A percentile compares a stretch with the other conserved stretches of the same genome.
These are phyloP conservation scores for Halenospora varia DNA, from an alignment of 495 filamentous ascomycete genomes.

Conservation along the genomic window DNA sequence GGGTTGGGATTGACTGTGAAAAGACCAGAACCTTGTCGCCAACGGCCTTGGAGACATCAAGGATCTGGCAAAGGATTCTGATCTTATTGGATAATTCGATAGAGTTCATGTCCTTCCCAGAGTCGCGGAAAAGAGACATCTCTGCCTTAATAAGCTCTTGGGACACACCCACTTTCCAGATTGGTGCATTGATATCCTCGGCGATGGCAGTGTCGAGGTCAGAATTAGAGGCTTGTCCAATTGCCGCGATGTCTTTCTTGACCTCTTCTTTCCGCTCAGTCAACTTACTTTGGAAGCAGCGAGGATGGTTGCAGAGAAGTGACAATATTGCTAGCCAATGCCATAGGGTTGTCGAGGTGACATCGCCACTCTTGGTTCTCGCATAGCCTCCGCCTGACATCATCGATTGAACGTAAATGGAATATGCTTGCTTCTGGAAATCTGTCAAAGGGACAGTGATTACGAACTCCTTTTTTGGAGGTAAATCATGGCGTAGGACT, in stretches of 20 bases:
- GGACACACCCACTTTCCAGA: conserved; percentile 28
- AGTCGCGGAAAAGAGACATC: conserved; percentile 11
- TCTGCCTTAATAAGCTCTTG: conserved; percentile 14
- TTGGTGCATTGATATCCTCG: conserved; percentile 29
- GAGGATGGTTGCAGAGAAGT: conserved; percentile 74
- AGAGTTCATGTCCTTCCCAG: conserved; percentile 29
- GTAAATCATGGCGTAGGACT: conserved; percentile 59
- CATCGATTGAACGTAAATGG: conserved; percentile 46
- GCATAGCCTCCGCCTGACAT: conserved; percentile 14
- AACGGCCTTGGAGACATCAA: conserved; percentile 52
- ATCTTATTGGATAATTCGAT: conserved; percentile 59
- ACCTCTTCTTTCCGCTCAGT: conserved; percentile 23
- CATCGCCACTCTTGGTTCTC: conserved; percentile 23
- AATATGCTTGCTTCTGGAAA: conserved; percentile 63
- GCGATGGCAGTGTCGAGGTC: conserved; percentile 27
- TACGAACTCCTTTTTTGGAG: conserved; percentile 76
- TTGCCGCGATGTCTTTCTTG: conserved; percentile 19
- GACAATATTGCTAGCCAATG: conserved; percentile 52
- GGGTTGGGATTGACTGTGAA: conserved; percentile 63
- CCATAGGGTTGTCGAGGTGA: conserved; percentile 35
- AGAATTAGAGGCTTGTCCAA: conserved; percentile 8
- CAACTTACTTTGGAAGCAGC: conserved; percentile 56
- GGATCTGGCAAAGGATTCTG: conserved; percentile 58
- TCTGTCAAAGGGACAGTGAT: conserved; percentile 65
- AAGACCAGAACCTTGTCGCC: conserved; percentile 80